phyloP scores from a whole-genome alignment of 1,284 basidiomycete genomes.

The Phlebopus sp. region DNA sequence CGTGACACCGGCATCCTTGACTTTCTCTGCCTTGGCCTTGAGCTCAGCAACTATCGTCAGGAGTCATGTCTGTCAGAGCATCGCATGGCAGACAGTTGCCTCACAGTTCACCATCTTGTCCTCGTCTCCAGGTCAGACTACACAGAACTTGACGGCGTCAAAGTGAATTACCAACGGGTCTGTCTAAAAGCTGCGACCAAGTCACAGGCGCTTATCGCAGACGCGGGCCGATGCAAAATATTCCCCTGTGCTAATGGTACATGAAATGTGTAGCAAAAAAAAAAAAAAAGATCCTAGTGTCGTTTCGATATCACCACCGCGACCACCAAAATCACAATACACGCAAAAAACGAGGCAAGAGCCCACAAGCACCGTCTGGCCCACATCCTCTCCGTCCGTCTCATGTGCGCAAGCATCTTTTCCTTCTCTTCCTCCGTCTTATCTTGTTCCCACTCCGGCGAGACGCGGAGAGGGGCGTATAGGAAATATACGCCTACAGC shows the following conservation, averaged over 20 bases:
- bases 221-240: too few relatives aligned
- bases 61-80: conserved; percentile 2
- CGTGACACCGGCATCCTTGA: conserved; percentile 50
- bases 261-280: not conserved
- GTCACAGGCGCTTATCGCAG: too few relatives aligned
- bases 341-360: conserved; percentile 22
- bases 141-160: not conserved
- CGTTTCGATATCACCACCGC: conserved; percentile 20
- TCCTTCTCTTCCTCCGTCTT: conserved; percentile 37
- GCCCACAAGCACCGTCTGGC: conserved; percentile 40
- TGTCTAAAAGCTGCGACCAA: too few relatives aligned
- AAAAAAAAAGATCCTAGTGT: not conserved
- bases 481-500: conserved; percentile 38
- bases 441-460: conserved; percentile 37
- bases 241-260: too few relatives aligned
- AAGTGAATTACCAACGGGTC: not conserved
- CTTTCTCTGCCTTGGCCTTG: conserved; percentile 60
- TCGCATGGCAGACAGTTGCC: conserved; percentile 2
- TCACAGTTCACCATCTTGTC: conserved; percentile 30
- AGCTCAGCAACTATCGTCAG: conserved; percentile 51
- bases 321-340: conserved; percentile 23
- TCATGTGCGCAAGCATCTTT: conserved; percentile 36
- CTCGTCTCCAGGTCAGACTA: not conserved
- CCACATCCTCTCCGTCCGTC: conserved; percentile 38
- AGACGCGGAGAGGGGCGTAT: conserved; percentile 36